Conservation (phyloP, 2,329 filamentous ascomycete genomes). For the Neofusicoccum ribis region DNA sequence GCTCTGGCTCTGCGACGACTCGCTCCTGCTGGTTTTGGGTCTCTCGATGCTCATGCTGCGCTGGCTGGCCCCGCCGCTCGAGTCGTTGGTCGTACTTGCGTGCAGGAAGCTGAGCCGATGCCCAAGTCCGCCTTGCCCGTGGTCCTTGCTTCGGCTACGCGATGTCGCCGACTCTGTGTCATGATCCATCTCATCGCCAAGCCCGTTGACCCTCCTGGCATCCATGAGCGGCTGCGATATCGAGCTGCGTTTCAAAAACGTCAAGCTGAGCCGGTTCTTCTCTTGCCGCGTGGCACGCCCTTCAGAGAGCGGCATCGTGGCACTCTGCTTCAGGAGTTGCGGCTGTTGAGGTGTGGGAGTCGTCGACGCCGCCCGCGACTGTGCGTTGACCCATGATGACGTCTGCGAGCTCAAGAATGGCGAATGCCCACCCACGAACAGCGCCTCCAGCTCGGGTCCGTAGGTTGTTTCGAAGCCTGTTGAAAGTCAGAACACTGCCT, state of each 20-base stretch:
- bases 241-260: conserved; percentile 39
- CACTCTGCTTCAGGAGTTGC: conserved; percentile 5
- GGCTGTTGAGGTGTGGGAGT: conserved; percentile 8
- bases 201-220: background rate
- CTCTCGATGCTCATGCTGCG: conserved; percentile 25
- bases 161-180: conserved; percentile 16
- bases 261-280: conserved; percentile 41
- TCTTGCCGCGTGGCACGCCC: conserved; percentile 31
- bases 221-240: background rate
- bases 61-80: conserved; percentile 17
- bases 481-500: conserved; percentile 18
- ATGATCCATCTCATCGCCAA: background rate
- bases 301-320: background rate
- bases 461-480: conserved; percentile 49
- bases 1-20: conserved; percentile 40
- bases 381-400: conserved; percentile 34
- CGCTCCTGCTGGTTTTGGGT: conserved; percentile 24
- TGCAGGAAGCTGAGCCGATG: conserved; percentile 32
- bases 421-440: conserved; percentile 38
- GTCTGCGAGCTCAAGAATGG: conserved; percentile 34
- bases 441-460: conserved; percentile 42
- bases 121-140: background rate
- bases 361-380: conserved; percentile 16
- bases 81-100: conserved; percentile 21
- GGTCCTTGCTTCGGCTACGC: conserved; percentile 36